Evolutionary conservation across 106 monocot species (phyloP), one percentile per base, ranked within the genome.

Genomic region (Allium sativum): DNA sequence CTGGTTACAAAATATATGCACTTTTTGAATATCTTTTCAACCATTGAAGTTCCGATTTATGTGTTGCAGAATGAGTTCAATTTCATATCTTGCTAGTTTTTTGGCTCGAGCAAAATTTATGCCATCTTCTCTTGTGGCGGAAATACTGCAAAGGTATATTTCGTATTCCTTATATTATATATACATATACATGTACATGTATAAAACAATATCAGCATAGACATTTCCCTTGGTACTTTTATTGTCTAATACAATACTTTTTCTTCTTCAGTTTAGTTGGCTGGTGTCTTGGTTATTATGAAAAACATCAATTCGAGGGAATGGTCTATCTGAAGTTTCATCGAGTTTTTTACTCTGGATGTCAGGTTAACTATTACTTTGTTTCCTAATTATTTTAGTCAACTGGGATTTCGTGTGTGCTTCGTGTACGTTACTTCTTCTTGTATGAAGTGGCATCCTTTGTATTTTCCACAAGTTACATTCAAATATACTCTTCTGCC

Each of bases 51-150:
- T 31, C 31, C 5, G 5, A 31, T 31, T 31, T 31, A 31, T 17
- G n/a, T 7, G 8, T 12, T 62, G 62, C 46, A 65, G 64, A 40
- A 99, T 85, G 82, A 88, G 82, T 61, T 82, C 88, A n/a, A 72
- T 85, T 72, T 68, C 81, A 71, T 99, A 92, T 74, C 76, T 98
- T 74, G 84, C 79, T 59, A 98, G 96, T 63, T 98, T 82, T 65
- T 61, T 98, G 47, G 73, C 92, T 59, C 87, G 96, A 55, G 96
- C 91, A 56, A 98, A 79, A 65, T 98, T 98, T 70, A 63, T 92
- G 62, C 77, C 92, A 45, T 66, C 81, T 55, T 68, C 68, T 17
- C 21, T 70, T 55, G 82, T 84, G 69, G 57, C 66, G 15, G 67
- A 61, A 20, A 79, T 81, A 62, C 53, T 99, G 51, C 58, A 74